Percentiles rank a stretch among this genome's conserved stretches.
Evolutionary conservation across 2,329 filamentous ascomycete genomes (phyloP).

Genomic region (Aspergillus thermomutatus): DNA sequence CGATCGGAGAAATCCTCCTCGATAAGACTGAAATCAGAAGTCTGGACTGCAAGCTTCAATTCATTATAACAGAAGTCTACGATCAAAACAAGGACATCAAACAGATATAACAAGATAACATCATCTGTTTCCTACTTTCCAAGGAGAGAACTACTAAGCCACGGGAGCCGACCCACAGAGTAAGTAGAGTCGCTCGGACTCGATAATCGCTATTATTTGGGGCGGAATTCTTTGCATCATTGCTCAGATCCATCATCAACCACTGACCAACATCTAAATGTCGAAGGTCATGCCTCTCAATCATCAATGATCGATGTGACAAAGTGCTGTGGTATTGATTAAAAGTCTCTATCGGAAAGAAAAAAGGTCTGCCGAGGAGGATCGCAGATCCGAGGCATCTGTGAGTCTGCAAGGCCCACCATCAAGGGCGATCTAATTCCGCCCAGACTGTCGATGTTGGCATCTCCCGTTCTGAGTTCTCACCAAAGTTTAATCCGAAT

Average conservation of each 20-base stretch:
- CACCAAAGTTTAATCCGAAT: neutral
- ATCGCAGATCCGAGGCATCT: neutral
- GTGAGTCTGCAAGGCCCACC: neutral
- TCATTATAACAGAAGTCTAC: too few species aligned
- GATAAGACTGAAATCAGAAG: too few species aligned
- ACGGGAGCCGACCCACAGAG: neutral
- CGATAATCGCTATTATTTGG: too few species aligned
- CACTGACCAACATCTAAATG: neutral
- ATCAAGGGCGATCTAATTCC: too few species aligned
- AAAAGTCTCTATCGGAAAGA: neutral
- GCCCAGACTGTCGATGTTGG: too few species aligned
- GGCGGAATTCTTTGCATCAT: neutral
- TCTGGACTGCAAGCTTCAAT: too few species aligned
- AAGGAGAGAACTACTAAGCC: neutral
- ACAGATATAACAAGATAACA: too few species aligned
- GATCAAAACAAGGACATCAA: too few species aligned
- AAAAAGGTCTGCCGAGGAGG: neutral
- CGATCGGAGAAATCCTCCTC: neutral
- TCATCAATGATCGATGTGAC: neutral
- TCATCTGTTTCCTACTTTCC: too few species aligned
- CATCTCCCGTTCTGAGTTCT: neutral
- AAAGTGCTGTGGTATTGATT: neutral
- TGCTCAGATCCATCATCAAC: neutral
- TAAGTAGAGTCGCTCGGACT: too few species aligned
- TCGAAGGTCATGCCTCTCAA: neutral